Evolutionary conservation across 768 basidiomycete genomes (phyloP).

Genomic region (Lactarius hengduanensis): DNA sequence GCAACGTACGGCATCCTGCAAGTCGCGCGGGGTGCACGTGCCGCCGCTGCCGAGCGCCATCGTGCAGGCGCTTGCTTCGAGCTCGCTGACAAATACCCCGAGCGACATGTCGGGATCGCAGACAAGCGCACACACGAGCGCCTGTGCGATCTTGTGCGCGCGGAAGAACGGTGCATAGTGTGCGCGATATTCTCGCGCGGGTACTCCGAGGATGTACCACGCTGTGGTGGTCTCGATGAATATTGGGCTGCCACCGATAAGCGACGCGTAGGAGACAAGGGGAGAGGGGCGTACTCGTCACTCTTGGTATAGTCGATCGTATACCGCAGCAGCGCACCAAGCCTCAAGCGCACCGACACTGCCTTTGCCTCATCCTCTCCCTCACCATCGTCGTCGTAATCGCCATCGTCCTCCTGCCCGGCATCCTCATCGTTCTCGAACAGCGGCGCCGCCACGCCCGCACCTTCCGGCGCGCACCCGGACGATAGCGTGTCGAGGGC

Average conservation of each 20-base stretch:
- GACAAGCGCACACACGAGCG: slow-evolving; percentile 18
- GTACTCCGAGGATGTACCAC: slow-evolving; percentile 13
- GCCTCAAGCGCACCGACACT: slow-evolving; percentile 38
- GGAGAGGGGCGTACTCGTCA: slow-evolving; percentile 47
- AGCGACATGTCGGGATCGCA: neutral
- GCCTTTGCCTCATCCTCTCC: slow-evolving; percentile 30
- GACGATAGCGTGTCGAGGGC: slow-evolving; percentile 39
- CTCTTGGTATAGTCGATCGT: slow-evolving; percentile 50
- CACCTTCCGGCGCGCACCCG: slow-evolving; percentile 45
- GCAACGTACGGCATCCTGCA: slow-evolving; percentile 21
- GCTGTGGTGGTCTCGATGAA: slow-evolving; percentile 46
- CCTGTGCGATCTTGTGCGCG: slow-evolving; percentile 19
- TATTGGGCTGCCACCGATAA: slow-evolving; percentile 46
- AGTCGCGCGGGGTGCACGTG: slow-evolving; percentile 1
- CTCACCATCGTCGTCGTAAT: slow-evolving; percentile 32
- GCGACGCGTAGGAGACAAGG: neutral
- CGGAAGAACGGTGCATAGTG: slow-evolving; percentile 19
- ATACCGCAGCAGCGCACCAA: slow-evolving; percentile 48
- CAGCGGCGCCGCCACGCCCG: slow-evolving; percentile 50
- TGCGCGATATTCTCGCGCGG: slow-evolving; percentile 8
- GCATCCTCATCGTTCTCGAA: slow-evolving; percentile 39
- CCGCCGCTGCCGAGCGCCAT: neutral
- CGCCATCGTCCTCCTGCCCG: slow-evolving; percentile 35
- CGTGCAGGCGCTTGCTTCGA: slow-evolving; percentile 1
- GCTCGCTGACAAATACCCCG: slow-evolving; percentile 9